These are phyloP conservation scores for Colletotrichum filicis DNA, from an alignment of 2,329 filamentous ascomycete species.

Conservation along the genomic window DNA sequence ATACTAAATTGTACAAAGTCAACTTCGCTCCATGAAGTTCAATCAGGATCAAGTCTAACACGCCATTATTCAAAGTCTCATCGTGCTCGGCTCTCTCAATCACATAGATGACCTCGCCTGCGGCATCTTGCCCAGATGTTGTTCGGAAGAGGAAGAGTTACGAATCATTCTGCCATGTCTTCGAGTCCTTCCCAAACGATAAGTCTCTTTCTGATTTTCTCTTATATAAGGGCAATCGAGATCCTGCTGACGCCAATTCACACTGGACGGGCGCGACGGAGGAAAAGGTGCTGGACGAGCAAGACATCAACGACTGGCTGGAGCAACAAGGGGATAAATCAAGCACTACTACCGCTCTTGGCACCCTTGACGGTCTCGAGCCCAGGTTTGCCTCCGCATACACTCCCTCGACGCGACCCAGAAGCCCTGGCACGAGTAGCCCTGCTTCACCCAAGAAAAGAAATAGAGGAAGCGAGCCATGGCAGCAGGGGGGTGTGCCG, in stretches of 20 bases:
- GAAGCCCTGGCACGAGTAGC: background rate
- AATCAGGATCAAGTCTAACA: background rate
- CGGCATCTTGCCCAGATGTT: background rate
- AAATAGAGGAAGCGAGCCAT: background rate
- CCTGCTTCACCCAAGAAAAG: background rate
- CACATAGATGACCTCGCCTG: background rate
- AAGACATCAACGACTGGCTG: background rate
- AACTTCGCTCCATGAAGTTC: background rate
- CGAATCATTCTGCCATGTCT: background rate
- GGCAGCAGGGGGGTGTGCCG: background rate
- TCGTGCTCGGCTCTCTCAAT: background rate
- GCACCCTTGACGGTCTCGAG: background rate
- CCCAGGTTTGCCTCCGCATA: background rate
- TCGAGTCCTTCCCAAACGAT: background rate
- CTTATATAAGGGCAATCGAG: background rate
- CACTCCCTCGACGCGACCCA: background rate
- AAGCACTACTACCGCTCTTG: background rate
- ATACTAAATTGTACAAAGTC: no score
- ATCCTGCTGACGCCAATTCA: background rate
- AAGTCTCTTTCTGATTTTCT: background rate
- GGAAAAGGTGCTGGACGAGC: background rate
- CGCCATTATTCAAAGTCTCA: background rate
- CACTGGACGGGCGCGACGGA: background rate
- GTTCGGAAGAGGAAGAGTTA: constrained; percentile 7
- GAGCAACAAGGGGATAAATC: background rate